Percentiles rank a stretch among this genome's conserved stretches.
phyloP scores from a whole-genome alignment of 441 rosid genomes.

The Adansonia grandidieri region DNA sequence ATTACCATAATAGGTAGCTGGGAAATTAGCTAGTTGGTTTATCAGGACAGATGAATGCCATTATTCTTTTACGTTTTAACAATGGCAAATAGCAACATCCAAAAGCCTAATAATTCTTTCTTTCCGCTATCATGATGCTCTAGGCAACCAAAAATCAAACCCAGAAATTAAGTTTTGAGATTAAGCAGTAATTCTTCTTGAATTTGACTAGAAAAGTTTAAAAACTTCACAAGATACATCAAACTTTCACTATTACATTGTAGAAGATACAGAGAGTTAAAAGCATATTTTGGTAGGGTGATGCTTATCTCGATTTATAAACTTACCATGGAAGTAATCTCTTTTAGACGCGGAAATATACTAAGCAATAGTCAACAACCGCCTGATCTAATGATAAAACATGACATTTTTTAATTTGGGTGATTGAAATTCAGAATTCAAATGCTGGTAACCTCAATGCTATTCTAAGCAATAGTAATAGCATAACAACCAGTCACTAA shows the following conservation, averaged over 20 bases:
- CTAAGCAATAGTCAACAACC: no score
- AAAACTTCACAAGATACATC: neutral
- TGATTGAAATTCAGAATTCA: no score
- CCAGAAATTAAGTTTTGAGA: neutral
- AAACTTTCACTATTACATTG: constrained; percentile 43
- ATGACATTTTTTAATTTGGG: no score
- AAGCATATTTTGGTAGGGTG: neutral
- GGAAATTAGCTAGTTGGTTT: neutral
- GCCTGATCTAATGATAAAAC: no score
- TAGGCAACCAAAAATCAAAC: neutral
- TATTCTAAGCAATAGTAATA: no score
- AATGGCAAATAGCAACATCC: neutral
- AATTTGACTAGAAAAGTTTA: neutral
- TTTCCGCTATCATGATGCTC: constrained; percentile 1
- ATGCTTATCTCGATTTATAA: no score
- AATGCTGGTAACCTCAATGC: no score
- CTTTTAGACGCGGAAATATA: no score
- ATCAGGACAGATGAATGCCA: no score
- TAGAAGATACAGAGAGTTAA: constrained; percentile 43
- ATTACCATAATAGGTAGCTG: neutral
- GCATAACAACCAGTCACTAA: no score
- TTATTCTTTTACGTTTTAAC: no score
- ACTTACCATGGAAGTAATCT: no score
- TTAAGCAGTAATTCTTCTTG: neutral
- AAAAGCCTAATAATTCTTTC: constrained; percentile 1